A percentile compares a stretch with the other conserved stretches of the same genome.
Conservation (phyloP, 148 eudicot genomes). For the Oxyria digyna region DNA sequence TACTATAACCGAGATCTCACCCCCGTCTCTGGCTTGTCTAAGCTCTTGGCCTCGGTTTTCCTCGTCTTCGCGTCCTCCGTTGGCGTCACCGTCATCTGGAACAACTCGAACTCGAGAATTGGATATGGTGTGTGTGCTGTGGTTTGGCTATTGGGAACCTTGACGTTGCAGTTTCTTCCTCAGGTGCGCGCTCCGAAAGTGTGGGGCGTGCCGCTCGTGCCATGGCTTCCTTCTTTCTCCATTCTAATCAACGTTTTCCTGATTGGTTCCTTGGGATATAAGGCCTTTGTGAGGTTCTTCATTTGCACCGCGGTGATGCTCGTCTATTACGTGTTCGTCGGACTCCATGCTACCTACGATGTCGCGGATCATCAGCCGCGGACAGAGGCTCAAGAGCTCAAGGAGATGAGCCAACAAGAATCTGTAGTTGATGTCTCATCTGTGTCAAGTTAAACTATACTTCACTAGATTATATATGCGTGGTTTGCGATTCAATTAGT, state of each 20-base stretch:
- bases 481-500: no score
- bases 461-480: no score
- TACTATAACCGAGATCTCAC: constrained; percentile 64
- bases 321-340: constrained; percentile 72
- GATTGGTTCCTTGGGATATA: constrained; percentile 72
- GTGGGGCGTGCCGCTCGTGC: constrained; percentile 96
- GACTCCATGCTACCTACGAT: constrained; percentile 90
- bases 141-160: constrained; percentile 53
- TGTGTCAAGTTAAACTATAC: no score
- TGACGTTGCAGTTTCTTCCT: constrained; percentile 47
- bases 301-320: constrained; percentile 75
- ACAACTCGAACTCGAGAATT: constrained; percentile 26
- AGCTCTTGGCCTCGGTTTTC: constrained; percentile 34
- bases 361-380: constrained; percentile 57
- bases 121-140: constrained; percentile 36
- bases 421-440: no score
- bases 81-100: constrained; percentile 50
- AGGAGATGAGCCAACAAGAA: constrained; percentile 10
- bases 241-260: constrained; percentile 63
- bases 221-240: constrained; percentile 77
- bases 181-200: constrained; percentile 52
- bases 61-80: constrained; percentile 42
- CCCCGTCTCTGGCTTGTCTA: constrained; percentile 24
- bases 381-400: constrained; percentile 23
- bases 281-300: constrained; percentile 63